Evolutionary conservation across 2,329 filamentous ascomycete species (phyloP).

Genomic region (Alternaria angustiovoidea): DNA sequence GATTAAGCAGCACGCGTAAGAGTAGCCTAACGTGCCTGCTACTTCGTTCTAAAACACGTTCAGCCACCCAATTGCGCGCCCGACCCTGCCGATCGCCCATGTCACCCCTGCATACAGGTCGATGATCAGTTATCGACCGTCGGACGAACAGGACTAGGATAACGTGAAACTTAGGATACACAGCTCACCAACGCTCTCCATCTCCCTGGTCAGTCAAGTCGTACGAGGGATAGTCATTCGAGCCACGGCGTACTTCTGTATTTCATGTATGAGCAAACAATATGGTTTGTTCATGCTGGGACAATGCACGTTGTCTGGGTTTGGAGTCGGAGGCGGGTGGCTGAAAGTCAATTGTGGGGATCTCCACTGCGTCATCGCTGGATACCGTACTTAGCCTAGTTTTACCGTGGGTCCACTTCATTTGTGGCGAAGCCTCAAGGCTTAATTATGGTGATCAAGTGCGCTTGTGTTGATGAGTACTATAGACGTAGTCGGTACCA

Average conservation of each 20-base stretch:
- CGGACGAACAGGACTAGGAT: neutral
- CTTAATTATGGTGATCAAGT: neutral
- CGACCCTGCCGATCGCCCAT: constrained; percentile 20
- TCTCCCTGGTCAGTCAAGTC: neutral
- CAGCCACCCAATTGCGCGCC: constrained; percentile 20
- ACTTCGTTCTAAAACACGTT: neutral
- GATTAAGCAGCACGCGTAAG: neutral
- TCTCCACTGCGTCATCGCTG: constrained; percentile 2
- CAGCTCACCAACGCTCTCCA: too few relatives aligned
- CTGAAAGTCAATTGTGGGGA: neutral
- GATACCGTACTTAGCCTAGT: neutral
- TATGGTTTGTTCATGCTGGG: neutral
- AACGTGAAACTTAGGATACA: neutral
- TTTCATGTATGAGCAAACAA: neutral
- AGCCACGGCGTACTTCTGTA: neutral
- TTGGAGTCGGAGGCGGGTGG: neutral
- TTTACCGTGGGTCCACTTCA: neutral
- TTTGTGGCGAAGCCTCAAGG: neutral
- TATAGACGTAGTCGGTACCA: too few relatives aligned
- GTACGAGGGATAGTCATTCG: neutral
- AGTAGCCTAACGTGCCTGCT: neutral
- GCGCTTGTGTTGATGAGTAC: neutral
- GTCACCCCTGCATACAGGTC: constrained; percentile 12
- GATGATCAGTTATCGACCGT: neutral
- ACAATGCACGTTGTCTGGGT: neutral